Evolutionary conservation across 345 rosid species (phyloP).

Genomic region (Dipteronia sinensis): DNA sequence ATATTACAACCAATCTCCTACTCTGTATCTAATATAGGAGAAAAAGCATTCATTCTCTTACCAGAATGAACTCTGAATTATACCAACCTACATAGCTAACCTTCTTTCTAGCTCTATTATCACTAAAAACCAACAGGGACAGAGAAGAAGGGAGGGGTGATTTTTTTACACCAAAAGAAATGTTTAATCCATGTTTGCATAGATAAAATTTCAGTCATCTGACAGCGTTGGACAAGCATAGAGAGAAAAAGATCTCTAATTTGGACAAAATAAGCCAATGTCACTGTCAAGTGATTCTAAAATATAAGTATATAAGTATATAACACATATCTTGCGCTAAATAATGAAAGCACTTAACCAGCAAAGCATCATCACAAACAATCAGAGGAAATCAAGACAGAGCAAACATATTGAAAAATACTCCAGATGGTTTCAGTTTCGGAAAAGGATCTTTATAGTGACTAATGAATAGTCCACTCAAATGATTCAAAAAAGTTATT

Average conservation of each 20-base stretch:
- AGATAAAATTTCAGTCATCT: background rate
- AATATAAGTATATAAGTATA: background rate
- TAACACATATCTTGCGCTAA: background rate
- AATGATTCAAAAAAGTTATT: background rate
- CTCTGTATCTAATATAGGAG: background rate
- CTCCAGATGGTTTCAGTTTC: background rate
- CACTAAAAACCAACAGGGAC: background rate
- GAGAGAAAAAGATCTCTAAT: background rate
- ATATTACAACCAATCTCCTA: background rate
- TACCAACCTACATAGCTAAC: background rate
- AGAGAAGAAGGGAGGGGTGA: background rate
- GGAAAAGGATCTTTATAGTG: background rate
- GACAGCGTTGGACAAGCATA: background rate
- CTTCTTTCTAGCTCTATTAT: background rate
- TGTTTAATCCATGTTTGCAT: background rate
- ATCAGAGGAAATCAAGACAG: background rate
- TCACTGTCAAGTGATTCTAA: background rate
- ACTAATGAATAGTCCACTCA: background rate
- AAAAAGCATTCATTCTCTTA: background rate
- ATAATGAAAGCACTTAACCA: background rate
- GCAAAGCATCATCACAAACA: background rate
- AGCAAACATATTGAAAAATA: background rate
- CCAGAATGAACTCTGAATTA: background rate
- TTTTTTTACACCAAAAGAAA: background rate
- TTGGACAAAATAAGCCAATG: background rate